Conservation (phyloP, 495 filamentous ascomycete genomes). For the Aspergillus wentii region DNA sequence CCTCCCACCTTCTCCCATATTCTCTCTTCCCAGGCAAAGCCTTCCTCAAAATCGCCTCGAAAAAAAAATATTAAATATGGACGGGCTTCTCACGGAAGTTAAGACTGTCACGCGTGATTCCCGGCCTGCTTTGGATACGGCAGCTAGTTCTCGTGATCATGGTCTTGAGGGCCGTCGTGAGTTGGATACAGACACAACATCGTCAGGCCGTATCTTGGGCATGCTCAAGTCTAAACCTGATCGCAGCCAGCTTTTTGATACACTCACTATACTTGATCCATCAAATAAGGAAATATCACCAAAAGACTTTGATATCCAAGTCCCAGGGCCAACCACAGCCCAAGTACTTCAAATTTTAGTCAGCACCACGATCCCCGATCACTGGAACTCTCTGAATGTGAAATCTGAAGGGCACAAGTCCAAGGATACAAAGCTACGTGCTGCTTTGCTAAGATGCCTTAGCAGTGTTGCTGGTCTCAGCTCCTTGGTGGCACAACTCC, state of each 20-base stretch:
- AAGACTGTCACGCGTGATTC: slow-evolving; percentile 29
- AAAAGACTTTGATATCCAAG: slow-evolving; percentile 51
- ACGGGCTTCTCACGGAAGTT: slow-evolving; percentile 37
- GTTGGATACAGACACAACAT: slow-evolving; percentile 21
- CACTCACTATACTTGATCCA: slow-evolving; percentile 50
- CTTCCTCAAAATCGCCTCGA: too few species aligned
- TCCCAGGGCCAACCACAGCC: slow-evolving; percentile 58
- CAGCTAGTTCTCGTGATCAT: slow-evolving; percentile 9
- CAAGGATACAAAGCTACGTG: slow-evolving; percentile 26
- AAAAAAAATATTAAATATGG: slow-evolving; percentile 32
- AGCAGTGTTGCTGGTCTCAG: slow-evolving; percentile 69
- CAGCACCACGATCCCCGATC: slow-evolving; percentile 65
- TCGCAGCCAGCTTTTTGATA: slow-evolving; percentile 47
- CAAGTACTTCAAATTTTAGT: slow-evolving; percentile 69
- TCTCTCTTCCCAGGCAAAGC: slow-evolving; percentile 6
- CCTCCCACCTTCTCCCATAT: slow-evolving; percentile 8
- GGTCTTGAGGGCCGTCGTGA: slow-evolving; percentile 8
- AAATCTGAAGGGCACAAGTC: slow-evolving; percentile 27
- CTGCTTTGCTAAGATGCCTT: slow-evolving; percentile 60
- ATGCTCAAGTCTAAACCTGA: slow-evolving; percentile 61
- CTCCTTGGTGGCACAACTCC: slow-evolving; percentile 59
- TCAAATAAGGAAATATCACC: slow-evolving; percentile 22
- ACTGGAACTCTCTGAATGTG: slow-evolving; percentile 61
- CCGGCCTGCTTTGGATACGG: slow-evolving; percentile 12
- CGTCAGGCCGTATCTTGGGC: slow-evolving; percentile 56